phyloP scores from a whole-genome alignment of 768 basidiomycete genomes.

The Mycena epipterygia region DNA sequence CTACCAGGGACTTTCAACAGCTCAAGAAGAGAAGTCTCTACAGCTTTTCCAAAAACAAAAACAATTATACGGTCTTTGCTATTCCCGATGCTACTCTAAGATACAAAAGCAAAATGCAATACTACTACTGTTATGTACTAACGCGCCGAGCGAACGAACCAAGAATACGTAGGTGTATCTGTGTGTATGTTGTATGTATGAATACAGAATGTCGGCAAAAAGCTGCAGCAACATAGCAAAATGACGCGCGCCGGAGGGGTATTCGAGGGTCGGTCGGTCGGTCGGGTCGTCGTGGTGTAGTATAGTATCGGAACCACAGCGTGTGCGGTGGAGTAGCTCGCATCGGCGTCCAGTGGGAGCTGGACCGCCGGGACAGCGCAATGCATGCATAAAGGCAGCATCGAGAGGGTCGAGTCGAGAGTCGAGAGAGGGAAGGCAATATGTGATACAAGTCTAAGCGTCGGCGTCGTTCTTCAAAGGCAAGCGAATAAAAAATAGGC shows the following conservation, averaged over 20 bases:
- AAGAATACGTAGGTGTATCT: too few relatives aligned
- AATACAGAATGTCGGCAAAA: slow-evolving; percentile 34
- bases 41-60: not conserved
- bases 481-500: slow-evolving; percentile 36
- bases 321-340: too few relatives aligned
- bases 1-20: too few relatives aligned
- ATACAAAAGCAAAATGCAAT: slow-evolving; percentile 32
- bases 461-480: slow-evolving; percentile 30
- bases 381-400: slow-evolving; percentile 18
- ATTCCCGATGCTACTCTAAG: slow-evolving; percentile 33
- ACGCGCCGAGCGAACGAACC: slow-evolving; percentile 26
- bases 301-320: slow-evolving; percentile 20
- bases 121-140: slow-evolving; percentile 28
- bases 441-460: slow-evolving; percentile 37
- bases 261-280: slow-evolving; percentile 34
- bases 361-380: slow-evolving; percentile 11
- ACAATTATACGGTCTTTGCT: slow-evolving; percentile 31
- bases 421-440: slow-evolving; percentile 27
- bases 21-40: too few relatives aligned
- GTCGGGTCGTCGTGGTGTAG: slow-evolving; percentile 36
- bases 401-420: slow-evolving; percentile 30
- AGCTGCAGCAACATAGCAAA: slow-evolving; percentile 30
- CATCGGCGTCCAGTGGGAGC: too few relatives aligned
- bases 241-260: slow-evolving; percentile 30
- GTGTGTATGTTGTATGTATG: too few relatives aligned